phyloP scores from a whole-genome alignment of 768 basidiomycete genomes.

The Lentinula raphanica region DNA sequence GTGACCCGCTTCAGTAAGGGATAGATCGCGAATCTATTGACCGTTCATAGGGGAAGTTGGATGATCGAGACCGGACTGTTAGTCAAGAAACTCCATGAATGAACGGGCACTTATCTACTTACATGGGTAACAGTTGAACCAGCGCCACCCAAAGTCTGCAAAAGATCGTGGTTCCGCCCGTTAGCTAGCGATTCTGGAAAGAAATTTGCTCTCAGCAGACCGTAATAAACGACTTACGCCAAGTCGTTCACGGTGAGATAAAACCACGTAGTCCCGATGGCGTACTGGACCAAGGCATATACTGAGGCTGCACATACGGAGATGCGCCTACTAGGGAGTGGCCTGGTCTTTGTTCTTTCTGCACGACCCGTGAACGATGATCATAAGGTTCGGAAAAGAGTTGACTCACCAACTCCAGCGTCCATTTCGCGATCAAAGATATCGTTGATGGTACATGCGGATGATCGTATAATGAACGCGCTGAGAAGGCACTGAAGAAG shows the following conservation, averaged over 20 bases:
- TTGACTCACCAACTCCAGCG: slow-evolving; percentile 42
- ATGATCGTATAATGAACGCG: slow-evolving; percentile 39
- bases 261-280: slow-evolving; percentile 35
- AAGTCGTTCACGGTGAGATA: slow-evolving; percentile 23
- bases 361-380: background rate
- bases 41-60: background rate
- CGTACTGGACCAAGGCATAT: slow-evolving; percentile 38
- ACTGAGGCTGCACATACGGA: slow-evolving; percentile 35
- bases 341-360: slow-evolving; percentile 47
- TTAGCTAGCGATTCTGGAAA: slow-evolving; percentile 1
- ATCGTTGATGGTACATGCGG: slow-evolving; percentile 53
- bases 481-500: slow-evolving; percentile 31
- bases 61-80: background rate
- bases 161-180: background rate
- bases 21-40: slow-evolving; percentile 35
- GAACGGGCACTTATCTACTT: slow-evolving; percentile 11
- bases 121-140: slow-evolving; percentile 44
- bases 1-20: slow-evolving; percentile 54
- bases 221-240: slow-evolving; percentile 24
- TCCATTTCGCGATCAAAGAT: slow-evolving; percentile 51
- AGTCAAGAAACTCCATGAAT: background rate
- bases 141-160: slow-evolving; percentile 36
- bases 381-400: background rate
- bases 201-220: background rate
- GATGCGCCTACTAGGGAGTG: slow-evolving; percentile 44